Evolutionary conservation across 352 stramenopile genomes (phyloP).

Genomic region (Aphanomyces euteiches): DNA sequence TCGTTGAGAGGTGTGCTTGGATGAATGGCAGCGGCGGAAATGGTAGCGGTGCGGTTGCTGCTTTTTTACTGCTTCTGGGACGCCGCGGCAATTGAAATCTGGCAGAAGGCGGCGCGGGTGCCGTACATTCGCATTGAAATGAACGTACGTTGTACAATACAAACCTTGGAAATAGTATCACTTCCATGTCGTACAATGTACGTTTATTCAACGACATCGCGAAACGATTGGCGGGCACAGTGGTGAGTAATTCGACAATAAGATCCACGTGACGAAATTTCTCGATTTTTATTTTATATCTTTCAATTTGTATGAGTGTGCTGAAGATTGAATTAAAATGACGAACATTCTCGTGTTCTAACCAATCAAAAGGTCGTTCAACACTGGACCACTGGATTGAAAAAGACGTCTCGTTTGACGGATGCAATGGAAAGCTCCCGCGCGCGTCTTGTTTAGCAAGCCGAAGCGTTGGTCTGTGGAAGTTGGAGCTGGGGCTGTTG

Average conservation of each 20-base stretch:
- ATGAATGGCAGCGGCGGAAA: constrained; percentile 15
- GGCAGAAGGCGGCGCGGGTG: not conserved
- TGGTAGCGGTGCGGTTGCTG: constrained; percentile 7
- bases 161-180: not conserved
- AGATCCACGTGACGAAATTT: not conserved
- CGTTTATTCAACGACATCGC: not conserved
- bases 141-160: not conserved
- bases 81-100: constrained; percentile 22
- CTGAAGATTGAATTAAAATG: not conserved
- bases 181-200: not conserved
- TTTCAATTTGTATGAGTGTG: not conserved
- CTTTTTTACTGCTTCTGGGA: not conserved
- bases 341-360: constrained; percentile 1
- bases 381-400: no score
- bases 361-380: not conserved
- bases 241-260: constrained; percentile 10
- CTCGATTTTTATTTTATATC: constrained; percentile 9
- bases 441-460: no score
- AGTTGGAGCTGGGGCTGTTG: no score
- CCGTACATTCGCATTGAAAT: not conserved
- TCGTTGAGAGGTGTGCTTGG: not conserved
- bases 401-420: no score
- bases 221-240: constrained; percentile 4
- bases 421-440: no score
- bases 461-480: no score